phyloP scores from a whole-genome alignment of 495 filamentous ascomycete species.

The Penicillium arizonense region DNA sequence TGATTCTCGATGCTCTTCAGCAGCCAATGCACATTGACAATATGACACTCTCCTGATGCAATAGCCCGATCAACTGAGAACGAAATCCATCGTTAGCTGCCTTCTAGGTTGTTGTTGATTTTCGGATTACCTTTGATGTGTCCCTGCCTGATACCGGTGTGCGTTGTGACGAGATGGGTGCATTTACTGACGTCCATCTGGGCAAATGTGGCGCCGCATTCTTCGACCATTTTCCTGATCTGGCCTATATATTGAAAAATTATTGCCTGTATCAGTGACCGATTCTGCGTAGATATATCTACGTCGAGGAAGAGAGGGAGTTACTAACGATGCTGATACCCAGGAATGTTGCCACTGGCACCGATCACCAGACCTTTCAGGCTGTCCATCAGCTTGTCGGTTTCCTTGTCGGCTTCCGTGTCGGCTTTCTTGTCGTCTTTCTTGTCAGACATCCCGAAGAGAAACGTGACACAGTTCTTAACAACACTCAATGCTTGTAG shows the following conservation, averaged over 20 bases:
- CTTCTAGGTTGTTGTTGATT: no score
- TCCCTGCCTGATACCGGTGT: background rate
- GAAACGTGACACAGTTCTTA: no score
- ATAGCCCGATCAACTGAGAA: constrained; percentile 5
- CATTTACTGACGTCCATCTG: background rate
- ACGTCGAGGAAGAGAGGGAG: no score
- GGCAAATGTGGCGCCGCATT: constrained; percentile 8
- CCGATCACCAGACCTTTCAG: constrained; percentile 50
- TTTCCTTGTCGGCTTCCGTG: background rate
- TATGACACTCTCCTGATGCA: background rate
- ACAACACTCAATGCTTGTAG: no score
- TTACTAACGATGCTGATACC: constrained; percentile 46
- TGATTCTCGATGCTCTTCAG: background rate
- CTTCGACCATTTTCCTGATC: constrained; percentile 7
- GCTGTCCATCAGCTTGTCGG: constrained; percentile 17
- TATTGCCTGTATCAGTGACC: background rate
- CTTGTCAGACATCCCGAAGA: background rate
- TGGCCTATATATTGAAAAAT: background rate
- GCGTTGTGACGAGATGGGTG: constrained; percentile 19
- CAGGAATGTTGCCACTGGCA: constrained; percentile 57
- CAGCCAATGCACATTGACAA: constrained; percentile 13
- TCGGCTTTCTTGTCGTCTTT: background rate
- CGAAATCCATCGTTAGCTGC: background rate
- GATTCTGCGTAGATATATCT: no score
- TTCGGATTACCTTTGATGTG: constrained; percentile 6